Percentiles rank a stretch among this genome's conserved stretches.
phyloP scores from a whole-genome alignment of 2,329 filamentous ascomycete genomes.

The Fusarium albidum region DNA sequence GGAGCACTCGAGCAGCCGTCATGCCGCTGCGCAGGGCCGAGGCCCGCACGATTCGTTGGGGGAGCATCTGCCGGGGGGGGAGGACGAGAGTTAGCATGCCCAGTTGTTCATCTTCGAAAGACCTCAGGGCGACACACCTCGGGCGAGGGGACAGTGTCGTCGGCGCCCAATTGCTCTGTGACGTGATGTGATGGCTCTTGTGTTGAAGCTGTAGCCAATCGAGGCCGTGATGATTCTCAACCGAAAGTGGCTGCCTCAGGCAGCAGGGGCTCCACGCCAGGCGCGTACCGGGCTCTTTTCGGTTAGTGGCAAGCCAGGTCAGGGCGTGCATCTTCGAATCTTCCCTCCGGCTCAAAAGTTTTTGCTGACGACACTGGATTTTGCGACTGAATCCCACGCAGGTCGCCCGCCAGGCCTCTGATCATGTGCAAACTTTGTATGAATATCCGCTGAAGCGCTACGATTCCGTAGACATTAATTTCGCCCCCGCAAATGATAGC shows the following conservation, averaged over 20 bases:
- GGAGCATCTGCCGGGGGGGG: slow-evolving; percentile 62
- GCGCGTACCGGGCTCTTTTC: slow-evolving; percentile 38
- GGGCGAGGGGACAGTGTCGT: slow-evolving; percentile 42
- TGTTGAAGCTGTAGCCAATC: slow-evolving; percentile 42
- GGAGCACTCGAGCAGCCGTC: slow-evolving; percentile 57
- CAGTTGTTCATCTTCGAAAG: slow-evolving; percentile 11
- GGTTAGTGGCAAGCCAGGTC: slow-evolving; percentile 37
- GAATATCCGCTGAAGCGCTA: slow-evolving; percentile 54
- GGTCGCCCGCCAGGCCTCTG: slow-evolving; percentile 57
- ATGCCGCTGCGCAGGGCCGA: slow-evolving; percentile 54
- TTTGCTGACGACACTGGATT: slow-evolving; percentile 60
- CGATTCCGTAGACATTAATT: slow-evolving; percentile 64
- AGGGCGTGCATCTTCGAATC: slow-evolving; percentile 41
- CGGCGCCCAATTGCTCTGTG: slow-evolving; percentile 49
- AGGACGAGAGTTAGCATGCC: slow-evolving; percentile 18
- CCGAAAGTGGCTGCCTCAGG: slow-evolving; percentile 45
- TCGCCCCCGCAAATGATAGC: slow-evolving; percentile 64
- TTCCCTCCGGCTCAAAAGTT: slow-evolving; percentile 52
- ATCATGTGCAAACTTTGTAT: slow-evolving; percentile 63
- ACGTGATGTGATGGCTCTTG: slow-evolving; percentile 41
- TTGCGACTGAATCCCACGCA: slow-evolving; percentile 53
- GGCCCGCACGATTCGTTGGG: slow-evolving; percentile 64
- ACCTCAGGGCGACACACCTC: slow-evolving; percentile 37
- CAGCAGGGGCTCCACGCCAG: slow-evolving; percentile 29
- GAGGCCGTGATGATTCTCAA: slow-evolving; percentile 45